A percentile compares a stretch with the other conserved stretches of the same genome.
Evolutionary conservation across 768 basidiomycete genomes (phyloP).

Genomic region (Russula vinacea): DNA sequence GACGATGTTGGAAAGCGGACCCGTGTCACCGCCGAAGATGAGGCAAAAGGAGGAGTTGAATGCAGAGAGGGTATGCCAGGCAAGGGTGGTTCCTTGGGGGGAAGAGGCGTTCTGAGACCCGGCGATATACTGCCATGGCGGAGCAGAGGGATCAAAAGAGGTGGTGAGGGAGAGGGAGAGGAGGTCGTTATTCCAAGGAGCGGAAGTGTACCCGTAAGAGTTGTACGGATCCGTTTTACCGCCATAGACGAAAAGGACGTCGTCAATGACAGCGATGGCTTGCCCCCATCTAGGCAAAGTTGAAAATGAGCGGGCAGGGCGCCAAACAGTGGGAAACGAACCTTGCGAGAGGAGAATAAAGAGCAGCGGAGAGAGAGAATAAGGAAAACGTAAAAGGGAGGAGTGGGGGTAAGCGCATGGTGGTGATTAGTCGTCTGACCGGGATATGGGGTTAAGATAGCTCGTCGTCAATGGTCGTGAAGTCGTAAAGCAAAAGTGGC

Average conservation of each 20-base stretch:
- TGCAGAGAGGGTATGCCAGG: constrained; percentile 79
- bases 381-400: background rate
- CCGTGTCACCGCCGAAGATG: constrained; percentile 75
- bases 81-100: constrained; percentile 57
- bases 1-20: constrained; percentile 51
- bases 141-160: constrained; percentile 55
- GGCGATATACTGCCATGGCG: constrained; percentile 66
- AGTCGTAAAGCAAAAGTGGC: background rate
- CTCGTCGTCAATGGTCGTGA: constrained; percentile 9
- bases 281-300: constrained; percentile 72
- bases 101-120: constrained; percentile 43
- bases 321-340: background rate
- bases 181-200: constrained; percentile 68
- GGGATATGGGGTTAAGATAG: background rate
- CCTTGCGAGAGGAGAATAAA: constrained; percentile 14
- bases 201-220: constrained; percentile 67
- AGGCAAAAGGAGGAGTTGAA: constrained; percentile 53
- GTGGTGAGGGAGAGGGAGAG: constrained; percentile 62
- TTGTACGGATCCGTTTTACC: constrained; percentile 75
- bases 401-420: background rate
- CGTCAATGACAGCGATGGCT: constrained; percentile 55
- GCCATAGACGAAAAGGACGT: constrained; percentile 69
- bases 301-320: background rate
- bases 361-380: constrained; percentile 5
- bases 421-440: background rate